A percentile compares a stretch with the other conserved stretches of the same genome.
These are phyloP conservation scores for Russula vinacea DNA, from an alignment of 768 basidiomycete genomes.

Conservation along the genomic window DNA sequence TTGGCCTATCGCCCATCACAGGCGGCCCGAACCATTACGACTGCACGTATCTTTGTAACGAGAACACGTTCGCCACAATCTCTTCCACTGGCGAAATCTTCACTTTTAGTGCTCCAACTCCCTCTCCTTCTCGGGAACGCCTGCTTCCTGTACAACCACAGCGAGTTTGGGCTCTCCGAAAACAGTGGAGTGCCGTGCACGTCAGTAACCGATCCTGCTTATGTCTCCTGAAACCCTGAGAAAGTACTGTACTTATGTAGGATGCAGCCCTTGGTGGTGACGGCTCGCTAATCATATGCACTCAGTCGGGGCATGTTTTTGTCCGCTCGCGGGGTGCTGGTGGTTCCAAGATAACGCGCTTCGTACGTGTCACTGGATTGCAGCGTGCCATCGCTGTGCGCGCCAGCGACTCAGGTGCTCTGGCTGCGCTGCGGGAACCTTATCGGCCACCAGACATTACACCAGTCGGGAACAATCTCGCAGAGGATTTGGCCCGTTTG, in stretches of 20 bases:
- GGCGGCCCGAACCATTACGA: constrained; percentile 61
- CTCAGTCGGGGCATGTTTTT: constrained; percentile 92
- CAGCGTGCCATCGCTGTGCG: constrained; percentile 86
- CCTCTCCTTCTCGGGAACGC: constrained; percentile 35
- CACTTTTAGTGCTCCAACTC: constrained; percentile 54
- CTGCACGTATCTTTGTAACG: constrained; percentile 76
- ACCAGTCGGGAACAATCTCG: constrained; percentile 53
- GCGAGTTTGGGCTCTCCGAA: constrained; percentile 85
- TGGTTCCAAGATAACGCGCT: constrained; percentile 59
- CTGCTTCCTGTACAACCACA: constrained; percentile 65
- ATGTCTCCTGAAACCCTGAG: not conserved
- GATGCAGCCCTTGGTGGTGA: constrained; percentile 89
- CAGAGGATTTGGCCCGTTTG: constrained; percentile 62
- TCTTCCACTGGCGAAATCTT: constrained; percentile 90
- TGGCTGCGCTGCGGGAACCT: constrained; percentile 79
- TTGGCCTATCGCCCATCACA: constrained; percentile 79
- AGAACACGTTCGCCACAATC: constrained; percentile 77
- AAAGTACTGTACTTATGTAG: constrained; percentile 37
- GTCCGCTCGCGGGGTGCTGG: constrained; percentile 60
- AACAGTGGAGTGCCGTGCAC: constrained; percentile 80
- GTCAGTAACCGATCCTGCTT: constrained; percentile 39
- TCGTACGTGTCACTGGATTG: constrained; percentile 72
- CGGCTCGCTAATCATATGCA: constrained; percentile 87
- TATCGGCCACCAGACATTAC: constrained; percentile 55
- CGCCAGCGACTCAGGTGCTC: constrained; percentile 80